Conservation (phyloP, 345 rosid genomes). For the Odontarrhena argentea region DNA sequence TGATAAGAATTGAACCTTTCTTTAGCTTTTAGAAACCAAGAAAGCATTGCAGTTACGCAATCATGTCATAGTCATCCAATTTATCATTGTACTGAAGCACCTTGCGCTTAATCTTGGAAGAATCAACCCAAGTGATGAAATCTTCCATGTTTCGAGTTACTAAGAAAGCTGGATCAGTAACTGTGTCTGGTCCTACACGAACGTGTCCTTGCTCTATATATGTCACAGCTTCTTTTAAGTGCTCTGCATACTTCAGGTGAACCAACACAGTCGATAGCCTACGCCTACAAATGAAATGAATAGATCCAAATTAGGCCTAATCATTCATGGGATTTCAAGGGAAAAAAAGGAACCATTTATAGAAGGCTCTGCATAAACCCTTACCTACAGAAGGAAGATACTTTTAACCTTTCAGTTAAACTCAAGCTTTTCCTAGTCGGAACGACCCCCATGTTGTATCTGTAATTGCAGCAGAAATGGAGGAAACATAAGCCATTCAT, state of each 20-base stretch:
- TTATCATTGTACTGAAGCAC: constrained; percentile 83
- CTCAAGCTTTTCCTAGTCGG: constrained; percentile 90
- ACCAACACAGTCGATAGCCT: constrained; percentile 72
- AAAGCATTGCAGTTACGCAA: constrained; percentile 46
- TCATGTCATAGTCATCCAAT: constrained; percentile 82
- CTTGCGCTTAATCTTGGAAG: constrained; percentile 87
- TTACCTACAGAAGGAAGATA: constrained; percentile 86
- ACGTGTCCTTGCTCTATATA: constrained; percentile 95
- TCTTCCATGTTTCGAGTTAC: constrained; percentile 96
- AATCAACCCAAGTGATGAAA: constrained; percentile 92
- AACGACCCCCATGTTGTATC: constrained; percentile 91
- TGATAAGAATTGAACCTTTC: neutral
- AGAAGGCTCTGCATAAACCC: neutral
- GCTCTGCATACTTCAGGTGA: constrained; percentile 80
- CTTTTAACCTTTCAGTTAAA: constrained; percentile 67
- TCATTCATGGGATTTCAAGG: neutral
- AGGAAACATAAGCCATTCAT: constrained; percentile 10
- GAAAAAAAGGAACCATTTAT: neutral
- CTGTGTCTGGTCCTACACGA: constrained; percentile 87
- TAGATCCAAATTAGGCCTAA: neutral
- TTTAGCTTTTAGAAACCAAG: constrained; percentile 1
- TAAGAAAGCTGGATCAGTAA: constrained; percentile 85
- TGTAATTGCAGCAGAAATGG: constrained; percentile 42
- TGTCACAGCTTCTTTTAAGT: constrained; percentile 81
- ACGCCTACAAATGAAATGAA: constrained; percentile 54